A percentile compares a stretch with the other conserved stretches of the same genome.
phyloP scores from a whole-genome alignment of 2,329 filamentous ascomycete genomes.

The Exophiala aquamarina region DNA sequence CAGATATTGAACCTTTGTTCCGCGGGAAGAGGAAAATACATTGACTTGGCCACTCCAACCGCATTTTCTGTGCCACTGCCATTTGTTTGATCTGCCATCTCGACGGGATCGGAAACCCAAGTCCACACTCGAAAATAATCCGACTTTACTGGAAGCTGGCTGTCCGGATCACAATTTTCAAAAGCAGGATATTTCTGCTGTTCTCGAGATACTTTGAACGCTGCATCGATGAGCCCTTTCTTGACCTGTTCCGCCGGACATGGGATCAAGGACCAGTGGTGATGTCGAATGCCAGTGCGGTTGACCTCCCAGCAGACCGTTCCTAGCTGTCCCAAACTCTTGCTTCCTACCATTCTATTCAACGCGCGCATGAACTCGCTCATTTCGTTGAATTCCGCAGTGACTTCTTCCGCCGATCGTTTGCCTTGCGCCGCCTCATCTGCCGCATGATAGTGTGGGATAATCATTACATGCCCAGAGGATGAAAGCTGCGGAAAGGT shows the following conservation, averaged over 20 bases:
- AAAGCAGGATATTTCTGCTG: slow-evolving; percentile 64
- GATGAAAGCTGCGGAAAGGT: slow-evolving; percentile 74
- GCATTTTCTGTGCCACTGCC: slow-evolving; percentile 9
- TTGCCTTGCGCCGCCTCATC: slow-evolving; percentile 61
- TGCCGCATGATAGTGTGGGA: slow-evolving; percentile 74
- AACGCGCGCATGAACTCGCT: slow-evolving; percentile 72
- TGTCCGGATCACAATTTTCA: slow-evolving; percentile 38
- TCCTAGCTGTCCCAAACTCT: slow-evolving; percentile 61
- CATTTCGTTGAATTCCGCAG: slow-evolving; percentile 76
- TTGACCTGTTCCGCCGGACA: slow-evolving; percentile 66
- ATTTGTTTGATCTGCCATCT: slow-evolving; percentile 23
- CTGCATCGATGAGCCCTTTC: slow-evolving; percentile 78
- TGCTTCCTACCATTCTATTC: slow-evolving; percentile 68
- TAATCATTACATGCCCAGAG: slow-evolving; percentile 85
- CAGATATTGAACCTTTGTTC: slow-evolving; percentile 83
- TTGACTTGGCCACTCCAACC: slow-evolving; percentile 39
- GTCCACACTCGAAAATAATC: slow-evolving; percentile 83
- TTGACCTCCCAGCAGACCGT: slow-evolving; percentile 92
- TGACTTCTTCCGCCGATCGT: slow-evolving; percentile 54
- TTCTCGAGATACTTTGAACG: slow-evolving; percentile 84
- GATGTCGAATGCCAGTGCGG: slow-evolving; percentile 75
- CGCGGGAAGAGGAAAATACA: slow-evolving; percentile 72
- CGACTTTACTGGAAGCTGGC: slow-evolving; percentile 43
- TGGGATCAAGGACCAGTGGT: slow-evolving; percentile 92
- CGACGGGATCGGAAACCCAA: slow-evolving; percentile 51